These are phyloP conservation scores for Mallotus nudiflorus DNA, from an alignment of 345 rosid species.

Conservation along the genomic window DNA sequence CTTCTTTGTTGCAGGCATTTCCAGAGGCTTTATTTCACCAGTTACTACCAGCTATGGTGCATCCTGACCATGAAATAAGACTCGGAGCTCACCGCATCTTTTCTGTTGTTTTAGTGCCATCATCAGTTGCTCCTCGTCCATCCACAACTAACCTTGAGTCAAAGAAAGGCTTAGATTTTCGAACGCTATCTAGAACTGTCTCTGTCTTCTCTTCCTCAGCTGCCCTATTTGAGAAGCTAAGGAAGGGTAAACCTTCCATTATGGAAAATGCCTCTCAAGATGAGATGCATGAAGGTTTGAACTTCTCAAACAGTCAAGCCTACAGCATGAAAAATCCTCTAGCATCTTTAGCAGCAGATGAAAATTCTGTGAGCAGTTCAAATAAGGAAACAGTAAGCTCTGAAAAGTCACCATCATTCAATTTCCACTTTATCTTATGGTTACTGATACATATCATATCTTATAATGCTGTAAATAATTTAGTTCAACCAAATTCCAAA, in stretches of 20 bases:
- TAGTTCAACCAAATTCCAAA: no score
- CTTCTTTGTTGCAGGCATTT: slow-evolving; percentile 58
- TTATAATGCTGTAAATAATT: no score
- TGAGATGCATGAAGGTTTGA: slow-evolving; percentile 52
- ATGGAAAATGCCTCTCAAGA: slow-evolving; percentile 39
- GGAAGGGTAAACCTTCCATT: slow-evolving; percentile 48
- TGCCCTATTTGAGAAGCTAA: slow-evolving; percentile 92
- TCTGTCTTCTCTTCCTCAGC: slow-evolving; percentile 98
- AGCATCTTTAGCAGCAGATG: slow-evolving; percentile 26
- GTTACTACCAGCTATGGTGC: slow-evolving; percentile 91
- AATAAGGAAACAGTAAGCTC: slow-evolving; percentile 51
- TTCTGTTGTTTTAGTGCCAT: slow-evolving; percentile 92
- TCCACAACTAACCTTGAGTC: slow-evolving; percentile 42
- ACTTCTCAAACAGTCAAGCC: slow-evolving; percentile 52
- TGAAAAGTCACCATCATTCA: background rate
- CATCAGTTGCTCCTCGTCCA: slow-evolving; percentile 69
- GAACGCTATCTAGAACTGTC: slow-evolving; percentile 88
- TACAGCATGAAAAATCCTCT: slow-evolving; percentile 9
- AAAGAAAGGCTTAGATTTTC: slow-evolving; percentile 58
- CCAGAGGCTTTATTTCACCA: slow-evolving; percentile 96
- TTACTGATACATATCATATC: background rate
- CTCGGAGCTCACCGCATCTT: slow-evolving; percentile 91
- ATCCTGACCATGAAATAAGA: slow-evolving; percentile 89
- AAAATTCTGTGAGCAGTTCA: slow-evolving; percentile 23
- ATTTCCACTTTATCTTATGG: no score